Evolutionary conservation across 495 filamentous ascomycete species (phyloP), one percentile per base, ranked within the genome.

Genomic region (Elaphomyces granulatus): DNA sequence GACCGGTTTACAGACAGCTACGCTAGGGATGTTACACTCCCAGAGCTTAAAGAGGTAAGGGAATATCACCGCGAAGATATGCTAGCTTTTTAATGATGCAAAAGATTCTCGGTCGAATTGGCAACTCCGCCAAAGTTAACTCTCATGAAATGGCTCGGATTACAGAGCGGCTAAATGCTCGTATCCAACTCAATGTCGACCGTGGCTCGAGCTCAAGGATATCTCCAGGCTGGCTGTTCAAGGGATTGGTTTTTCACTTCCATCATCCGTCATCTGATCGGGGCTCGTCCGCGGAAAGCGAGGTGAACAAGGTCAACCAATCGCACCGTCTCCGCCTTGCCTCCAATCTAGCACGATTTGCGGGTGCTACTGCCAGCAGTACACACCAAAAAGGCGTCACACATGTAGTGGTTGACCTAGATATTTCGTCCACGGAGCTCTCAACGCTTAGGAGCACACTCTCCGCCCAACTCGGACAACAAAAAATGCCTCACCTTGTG

Each of bases 1-100:
- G 90, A 98, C 55, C 62, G 67, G 44, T 94, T 71, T 48, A 77
- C 74, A 1, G 90, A 98, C 56, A 87, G 86, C 50, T 96, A 86
- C 54, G 70, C 78, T 1, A 69, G 86, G 19, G 77, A 93, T 46
- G 63, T 81, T 8, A 70, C 59, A 1, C 51, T 65, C 0, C 72
- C 78, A 3, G 83, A 94, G 50, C 60, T 96, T 20, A 62, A 58
- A 34, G 55, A 62, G 9, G 59, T 85, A 33, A n/a, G n/a, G n/a
- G n/a, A n/a, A n/a, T n/a, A n/a, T n/a, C n/a, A n/a, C n/a, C 45
- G 77, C 21, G 56, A 64, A 1, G 44, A 53, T 17, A 75, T 77
- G 63, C n/a, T n/a, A n/a, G n/a, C n/a, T n/a, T n/a, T n/a, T n/a
- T n/a, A n/a, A n/a, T n/a, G n/a, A n/a, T n/a, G n/a, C n/a, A n/a